Conservation (phyloP, 441 rosid species). For the Adansonia madagascariensis region DNA sequence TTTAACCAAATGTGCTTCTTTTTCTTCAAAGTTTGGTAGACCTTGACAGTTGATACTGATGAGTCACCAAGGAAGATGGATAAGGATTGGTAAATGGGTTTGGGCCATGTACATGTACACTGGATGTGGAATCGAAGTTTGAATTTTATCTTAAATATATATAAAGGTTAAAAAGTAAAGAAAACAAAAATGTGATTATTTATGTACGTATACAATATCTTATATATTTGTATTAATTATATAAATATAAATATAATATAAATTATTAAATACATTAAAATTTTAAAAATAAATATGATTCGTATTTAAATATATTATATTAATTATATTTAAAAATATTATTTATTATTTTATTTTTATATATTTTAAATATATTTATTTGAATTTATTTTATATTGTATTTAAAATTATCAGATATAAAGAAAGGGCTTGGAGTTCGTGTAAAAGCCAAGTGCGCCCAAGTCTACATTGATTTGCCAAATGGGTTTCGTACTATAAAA, state of each 20-base stretch:
- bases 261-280: no score
- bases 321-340: no score
- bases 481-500: background rate
- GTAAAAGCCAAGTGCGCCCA: background rate
- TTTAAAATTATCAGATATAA: no score
- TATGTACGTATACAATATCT: background rate
- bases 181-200: no score
- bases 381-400: no score
- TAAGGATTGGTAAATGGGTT: conserved; percentile 5
- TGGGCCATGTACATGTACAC: background rate
- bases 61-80: background rate
- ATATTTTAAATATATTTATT: no score
- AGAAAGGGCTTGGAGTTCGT: background rate
- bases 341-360: no score
- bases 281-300: no score
- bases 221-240: background rate
- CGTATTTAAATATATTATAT: no score
- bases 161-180: background rate
- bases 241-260: background rate
- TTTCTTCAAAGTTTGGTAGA: no score
- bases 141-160: background rate
- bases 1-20: background rate
- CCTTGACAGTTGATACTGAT: background rate
- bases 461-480: background rate
- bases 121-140: background rate